Base-by-base conservation (phyloP, 768 basidiomycete genomes). In the Boletus huronensis region DNA sequence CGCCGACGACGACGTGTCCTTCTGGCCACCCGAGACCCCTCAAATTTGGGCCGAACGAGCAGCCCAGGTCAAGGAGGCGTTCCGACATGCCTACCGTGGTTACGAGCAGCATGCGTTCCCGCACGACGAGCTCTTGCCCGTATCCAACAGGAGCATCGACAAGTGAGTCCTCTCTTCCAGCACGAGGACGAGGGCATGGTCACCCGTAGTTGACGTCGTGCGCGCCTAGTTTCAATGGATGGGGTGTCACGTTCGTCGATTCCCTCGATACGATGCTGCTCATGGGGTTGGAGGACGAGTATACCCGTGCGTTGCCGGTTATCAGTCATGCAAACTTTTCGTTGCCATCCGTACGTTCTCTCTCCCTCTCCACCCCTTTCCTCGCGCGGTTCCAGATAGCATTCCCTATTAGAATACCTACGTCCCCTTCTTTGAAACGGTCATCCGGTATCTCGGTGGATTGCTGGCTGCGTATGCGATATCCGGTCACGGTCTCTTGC, bases 391-490 rank as follows among this genome's bases (percentile, higher is more conserved):
- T 16, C 6, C 4, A 17, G n/a, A 48, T 17, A 50, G 3, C 43
- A 8, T 3, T 5, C 29, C 6, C 6, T 38, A 6, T 74, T 52
- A 51, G 60, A 68, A 58, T 70, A 59, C 47, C 73, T 66, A 14
- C 16, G 70, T 68, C 1, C 84, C 84, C 1, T 89, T 85, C 64
- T 90, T 90, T 58, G 88, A 95, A 74, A 94, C 91, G 0, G 82
- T 87, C 26, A 96, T 96, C 58, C 83, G 94, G 19, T 87, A 95
- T 61, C 84, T 97, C 1, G 94, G 93, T 3, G 94, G 94, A 3
- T 70, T 95, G 6, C 78, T 95, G 5, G 86, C 87, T 2, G 91
- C 89, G 0, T 87, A 93, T 66, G 85, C 93, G 3, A 73, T 97
- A 7, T 83, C 88, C 0, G 75, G 79, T 1, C 77, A 93, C 48